Percentiles rank a stretch among this genome's conserved stretches.
phyloP scores from a whole-genome alignment of 495 filamentous ascomycete genomes.

The Acidiella bohemica region DNA sequence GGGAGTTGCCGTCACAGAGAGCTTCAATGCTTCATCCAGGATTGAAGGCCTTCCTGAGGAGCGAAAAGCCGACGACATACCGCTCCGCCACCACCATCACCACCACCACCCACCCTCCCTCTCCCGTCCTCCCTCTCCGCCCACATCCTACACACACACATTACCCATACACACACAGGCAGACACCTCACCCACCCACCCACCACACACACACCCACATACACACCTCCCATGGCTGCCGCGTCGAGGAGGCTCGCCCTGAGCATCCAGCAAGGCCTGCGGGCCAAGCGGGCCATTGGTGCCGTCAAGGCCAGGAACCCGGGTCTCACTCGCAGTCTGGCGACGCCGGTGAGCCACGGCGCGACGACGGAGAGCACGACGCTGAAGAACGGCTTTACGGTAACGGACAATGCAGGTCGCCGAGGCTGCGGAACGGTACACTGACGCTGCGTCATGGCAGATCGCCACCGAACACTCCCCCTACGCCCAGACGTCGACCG shows the following conservation, averaged over 20 bases:
- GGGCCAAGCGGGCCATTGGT: conserved; percentile 63
- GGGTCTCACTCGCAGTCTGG: conserved; percentile 61
- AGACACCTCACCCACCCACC: not conserved
- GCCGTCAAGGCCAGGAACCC: conserved; percentile 43
- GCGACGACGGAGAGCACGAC: conserved; percentile 87
- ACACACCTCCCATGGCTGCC: conserved; percentile 58
- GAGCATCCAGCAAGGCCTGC: conserved; percentile 74
- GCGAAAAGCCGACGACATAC: too few species aligned
- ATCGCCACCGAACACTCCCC: conserved; percentile 96
- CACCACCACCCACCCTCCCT: too few species aligned
- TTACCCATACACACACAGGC: not conserved
- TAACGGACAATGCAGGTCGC: conserved; percentile 33
- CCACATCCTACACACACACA: too few species aligned
- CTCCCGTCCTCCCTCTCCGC: too few species aligned
- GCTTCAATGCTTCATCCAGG: too few species aligned
- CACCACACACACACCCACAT: too few species aligned
- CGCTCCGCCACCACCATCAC: too few species aligned
- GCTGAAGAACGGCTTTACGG: conserved; percentile 90
- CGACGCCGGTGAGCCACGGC: conserved; percentile 60
- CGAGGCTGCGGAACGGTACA: too few species aligned
- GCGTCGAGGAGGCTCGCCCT: conserved; percentile 74
- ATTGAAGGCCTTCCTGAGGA: too few species aligned
- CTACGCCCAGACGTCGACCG: conserved; percentile 95
- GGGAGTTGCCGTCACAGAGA: too few species aligned
- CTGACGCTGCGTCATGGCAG: conserved; percentile 35